These are phyloP conservation scores for Beauveria pseudobassiana DNA, from an alignment of 2,329 filamentous ascomycete species.

Conservation along the genomic window DNA sequence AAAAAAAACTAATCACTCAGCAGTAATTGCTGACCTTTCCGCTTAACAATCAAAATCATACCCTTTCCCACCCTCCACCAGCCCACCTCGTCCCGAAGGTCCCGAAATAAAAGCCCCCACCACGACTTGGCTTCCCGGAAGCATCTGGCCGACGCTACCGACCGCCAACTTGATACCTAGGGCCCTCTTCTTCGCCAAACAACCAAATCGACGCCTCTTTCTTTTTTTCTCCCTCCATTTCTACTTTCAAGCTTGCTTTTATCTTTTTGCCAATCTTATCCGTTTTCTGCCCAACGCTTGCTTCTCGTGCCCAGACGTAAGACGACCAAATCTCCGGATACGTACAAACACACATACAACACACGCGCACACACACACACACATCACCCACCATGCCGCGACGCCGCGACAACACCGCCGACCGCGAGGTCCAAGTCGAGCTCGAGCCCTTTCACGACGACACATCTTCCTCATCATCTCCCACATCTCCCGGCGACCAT, in stretches of 20 bases:
- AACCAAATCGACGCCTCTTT: too few species aligned
- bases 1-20: too few species aligned
- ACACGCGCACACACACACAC: not conserved
- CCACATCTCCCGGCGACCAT: not conserved
- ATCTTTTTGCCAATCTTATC: too few species aligned
- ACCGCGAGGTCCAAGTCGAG: not conserved
- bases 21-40: too few species aligned
- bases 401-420: not conserved
- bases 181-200: not conserved
- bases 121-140: not conserved
- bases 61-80: not conserved
- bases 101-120: not conserved
- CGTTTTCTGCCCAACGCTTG: too few species aligned
- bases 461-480: not conserved
- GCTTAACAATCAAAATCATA: not conserved
- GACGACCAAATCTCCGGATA: too few species aligned
- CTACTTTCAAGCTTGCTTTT: not conserved
- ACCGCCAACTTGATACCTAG: not conserved
- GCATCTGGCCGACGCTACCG: not conserved
- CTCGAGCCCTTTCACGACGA: constrained; percentile 12
- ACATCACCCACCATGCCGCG: not conserved
- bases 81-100: constrained; percentile 7
- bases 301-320: too few species aligned
- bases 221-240: not conserved
- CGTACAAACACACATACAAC: not conserved